Evolutionary conservation across 768 basidiomycete genomes (phyloP).

Genomic region (Pilatotrama ljubarskyi): DNA sequence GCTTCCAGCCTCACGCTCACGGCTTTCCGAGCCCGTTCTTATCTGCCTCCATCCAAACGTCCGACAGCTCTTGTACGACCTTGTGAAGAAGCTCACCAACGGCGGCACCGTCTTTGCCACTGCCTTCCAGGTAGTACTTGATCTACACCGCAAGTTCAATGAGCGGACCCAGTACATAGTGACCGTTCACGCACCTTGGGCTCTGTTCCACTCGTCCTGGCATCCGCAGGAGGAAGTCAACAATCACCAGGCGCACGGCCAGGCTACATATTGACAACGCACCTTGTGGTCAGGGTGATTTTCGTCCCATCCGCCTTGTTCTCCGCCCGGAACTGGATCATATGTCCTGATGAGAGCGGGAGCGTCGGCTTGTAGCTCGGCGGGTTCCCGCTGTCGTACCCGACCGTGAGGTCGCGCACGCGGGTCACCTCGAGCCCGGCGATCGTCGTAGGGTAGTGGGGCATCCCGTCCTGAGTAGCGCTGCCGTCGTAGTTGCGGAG

Average conservation of each 20-base stretch:
- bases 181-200: slow-evolving; percentile 60
- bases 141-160: slow-evolving; percentile 41
- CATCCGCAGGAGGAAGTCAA: background rate
- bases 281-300: slow-evolving; percentile 74
- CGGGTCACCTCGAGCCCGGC: slow-evolving; percentile 60
- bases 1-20: background rate
- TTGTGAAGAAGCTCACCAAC: slow-evolving; percentile 52
- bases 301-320: slow-evolving; percentile 41
- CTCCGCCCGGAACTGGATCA: slow-evolving; percentile 77
- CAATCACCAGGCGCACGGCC: no score
- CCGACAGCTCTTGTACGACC: slow-evolving; percentile 61
- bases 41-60: slow-evolving; percentile 68
- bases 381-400: slow-evolving; percentile 77
- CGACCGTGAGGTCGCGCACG: slow-evolving; percentile 74
- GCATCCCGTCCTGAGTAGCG: slow-evolving; percentile 25
- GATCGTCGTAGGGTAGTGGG: slow-evolving; percentile 60
- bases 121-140: slow-evolving; percentile 88
- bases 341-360: slow-evolving; percentile 77
- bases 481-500: slow-evolving; percentile 58
- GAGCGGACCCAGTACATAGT: slow-evolving; percentile 13
- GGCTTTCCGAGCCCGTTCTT: slow-evolving; percentile 45
- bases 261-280: slow-evolving; percentile 17
- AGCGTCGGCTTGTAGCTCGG: slow-evolving; percentile 60
- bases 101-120: slow-evolving; percentile 48
- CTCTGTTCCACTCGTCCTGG: slow-evolving; percentile 85